Evolutionary conservation across 768 basidiomycete species (phyloP), one percentile per base, ranked within the genome.

Genomic region (Termitomyces sp.): DNA sequence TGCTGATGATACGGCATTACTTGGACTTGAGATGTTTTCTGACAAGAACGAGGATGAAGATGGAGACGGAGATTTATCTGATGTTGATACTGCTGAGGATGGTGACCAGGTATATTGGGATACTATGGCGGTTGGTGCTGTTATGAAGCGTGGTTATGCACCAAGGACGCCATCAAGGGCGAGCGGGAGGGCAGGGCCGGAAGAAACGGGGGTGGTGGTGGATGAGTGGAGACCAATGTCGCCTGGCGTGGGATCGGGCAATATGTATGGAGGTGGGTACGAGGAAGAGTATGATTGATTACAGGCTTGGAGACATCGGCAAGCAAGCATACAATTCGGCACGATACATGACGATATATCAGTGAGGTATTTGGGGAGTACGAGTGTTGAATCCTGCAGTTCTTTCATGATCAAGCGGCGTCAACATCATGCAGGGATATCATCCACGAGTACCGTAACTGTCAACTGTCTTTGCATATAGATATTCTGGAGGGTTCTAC

Each of bases 281-380:
- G 73, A 74, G 51, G 71, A 75, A 62, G 73, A 74, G 67, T 75
- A 73, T 61, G 74, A 71, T 63, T 72, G 55, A 70, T 50, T n/a
- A 9, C 23, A 47, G 27, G 19, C n/a, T 28, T 43, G 42, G 16
- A 44, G 43, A 44, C 8, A 8, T 27, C 23, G 25, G 3, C 16
- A 17, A 48, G 21, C 47, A 55, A 50, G 25, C 25, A 39, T 25
- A 50, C 25, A 10, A n/a, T 37, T 27, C 17, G 48, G 25, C 35
- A 47, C 34, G 37, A 40, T n/a, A 25, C 23, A 16, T 7, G 23
- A n/a, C n/a, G 50, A 51, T 39, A 51, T 17, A 39, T 27, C 10
- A 6, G 28, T 28, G 4, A 1, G 6, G 2, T 5, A 9, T 23
- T 23, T 16, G 16, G 9, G 16, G 21, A n/a, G 34, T 30, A 21